Evolutionary conservation across 257 asterid genomes (phyloP).

Genomic region (Petunia secreta): DNA sequence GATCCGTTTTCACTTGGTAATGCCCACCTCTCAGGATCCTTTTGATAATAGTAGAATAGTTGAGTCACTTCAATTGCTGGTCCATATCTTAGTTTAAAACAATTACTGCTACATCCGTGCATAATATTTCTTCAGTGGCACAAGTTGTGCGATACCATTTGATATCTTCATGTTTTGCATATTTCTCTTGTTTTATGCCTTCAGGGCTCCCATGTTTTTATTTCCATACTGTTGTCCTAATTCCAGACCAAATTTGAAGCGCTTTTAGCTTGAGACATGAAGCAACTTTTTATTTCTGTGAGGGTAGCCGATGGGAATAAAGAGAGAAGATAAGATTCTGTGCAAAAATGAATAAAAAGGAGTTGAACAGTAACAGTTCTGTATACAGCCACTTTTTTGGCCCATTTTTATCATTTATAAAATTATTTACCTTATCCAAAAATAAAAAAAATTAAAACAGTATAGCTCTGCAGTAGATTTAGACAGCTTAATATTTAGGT

Average conservation of each 20-base stretch:
- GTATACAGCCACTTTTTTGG: no score
- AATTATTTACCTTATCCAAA: no score
- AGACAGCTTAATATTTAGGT: not conserved
- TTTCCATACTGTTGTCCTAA: not conserved
- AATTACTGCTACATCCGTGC: not conserved
- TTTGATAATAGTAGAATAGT: not conserved
- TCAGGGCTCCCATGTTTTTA: slow-evolving; percentile 5
- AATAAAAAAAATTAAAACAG: no score
- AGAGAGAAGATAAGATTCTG: not conserved
- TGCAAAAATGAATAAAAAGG: not conserved
- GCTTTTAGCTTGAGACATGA: not conserved
- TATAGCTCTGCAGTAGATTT: not conserved
- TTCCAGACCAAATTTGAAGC: not conserved
- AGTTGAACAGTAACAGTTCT: slow-evolving; percentile 1
- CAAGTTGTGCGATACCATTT: no score
- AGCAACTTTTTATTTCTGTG: not conserved
- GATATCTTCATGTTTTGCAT: no score
- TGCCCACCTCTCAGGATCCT: not conserved
- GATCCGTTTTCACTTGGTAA: slow-evolving; percentile 17
- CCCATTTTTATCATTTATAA: no score
- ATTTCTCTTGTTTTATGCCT: not conserved
- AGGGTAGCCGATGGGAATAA: not conserved
- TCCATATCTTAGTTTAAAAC: slow-evolving; percentile 4
- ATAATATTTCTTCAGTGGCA: not conserved
- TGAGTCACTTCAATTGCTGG: slow-evolving; percentile 19